Evolutionary conservation across 768 basidiomycete genomes (phyloP), one percentile per base, ranked within the genome.

Genomic region (Hygrophorus pudorinus): DNA sequence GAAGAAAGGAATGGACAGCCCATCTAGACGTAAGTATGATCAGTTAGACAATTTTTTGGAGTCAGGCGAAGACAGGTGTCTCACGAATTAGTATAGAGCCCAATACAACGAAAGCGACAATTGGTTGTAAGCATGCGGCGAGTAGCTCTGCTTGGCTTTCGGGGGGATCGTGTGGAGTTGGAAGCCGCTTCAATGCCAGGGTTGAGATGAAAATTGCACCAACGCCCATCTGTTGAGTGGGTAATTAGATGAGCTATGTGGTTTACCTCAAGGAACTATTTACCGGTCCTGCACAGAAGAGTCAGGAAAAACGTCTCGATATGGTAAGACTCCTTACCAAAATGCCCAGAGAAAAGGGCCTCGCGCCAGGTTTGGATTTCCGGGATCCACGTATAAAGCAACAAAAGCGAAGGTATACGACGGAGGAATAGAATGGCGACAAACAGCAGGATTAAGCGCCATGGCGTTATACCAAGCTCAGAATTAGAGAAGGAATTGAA

Each of bases 331-430:
- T 24, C 57, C 62, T 11, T 54, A 78, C 83, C 92, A 58, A 94
- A 97, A 67, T 96, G 92, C 2, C 94, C 94, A 4, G 75, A 78
- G 58, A 98, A 96, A 3, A 91, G 50, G 0, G 94, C 93, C 63
- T 97, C 90, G 36, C 75, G 71, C 80, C 90, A 86, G 16, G 75
- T 79, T 31, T 63, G 60, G 51, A 97, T 86, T 59, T 97, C 93
- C 0, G 93, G 94, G 11, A 96, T 76, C 73, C 79, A 88, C 48
- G 65, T 75, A 54, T 93, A 92, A 2, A 96, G 66, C 2, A 78
- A 53, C 42, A 96, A 62, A 37, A 97, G 69, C 11, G 77, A 64
- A 0, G 93, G 93, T 20, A 97, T 79, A 10, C 94, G 75, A 18
- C 96, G 78, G 28, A 97, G 59, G 6, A 78, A 51, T 37, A 96